A percentile compares a stretch with the other conserved stretches of the same genome.
Evolutionary conservation across 805 yeast species (phyloP).

Genomic region (Candida cerambycidarum): DNA sequence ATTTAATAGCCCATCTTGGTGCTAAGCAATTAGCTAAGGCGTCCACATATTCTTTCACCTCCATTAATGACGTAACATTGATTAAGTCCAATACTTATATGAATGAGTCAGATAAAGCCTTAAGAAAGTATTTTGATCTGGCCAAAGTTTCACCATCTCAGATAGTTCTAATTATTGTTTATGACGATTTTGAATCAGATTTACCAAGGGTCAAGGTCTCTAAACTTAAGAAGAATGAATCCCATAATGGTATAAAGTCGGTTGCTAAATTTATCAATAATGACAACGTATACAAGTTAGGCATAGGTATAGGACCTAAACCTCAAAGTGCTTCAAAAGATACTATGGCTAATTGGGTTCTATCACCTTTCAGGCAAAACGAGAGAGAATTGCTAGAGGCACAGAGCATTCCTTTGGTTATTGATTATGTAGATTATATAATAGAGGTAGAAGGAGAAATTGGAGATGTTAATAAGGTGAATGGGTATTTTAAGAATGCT

Average conservation of each 20-base stretch:
- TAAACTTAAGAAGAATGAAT: slow-evolving; percentile 34
- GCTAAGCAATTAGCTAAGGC: slow-evolving; percentile 30
- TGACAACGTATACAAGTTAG: slow-evolving; percentile 27
- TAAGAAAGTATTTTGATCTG: slow-evolving; percentile 23
- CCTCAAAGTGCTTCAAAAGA: slow-evolving; percentile 34
- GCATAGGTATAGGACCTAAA: slow-evolving; percentile 45
- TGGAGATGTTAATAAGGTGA: slow-evolving; percentile 28
- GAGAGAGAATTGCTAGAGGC: slow-evolving; percentile 22
- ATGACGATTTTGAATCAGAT: slow-evolving; percentile 40
- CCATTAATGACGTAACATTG: slow-evolving; percentile 23
- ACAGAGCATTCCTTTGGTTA: slow-evolving; percentile 15
- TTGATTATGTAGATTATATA: slow-evolving; percentile 23
- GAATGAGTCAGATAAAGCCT: slow-evolving; percentile 38
- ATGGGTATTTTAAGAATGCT: slow-evolving; percentile 17
- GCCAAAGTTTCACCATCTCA: slow-evolving; percentile 10
- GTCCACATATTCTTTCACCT: slow-evolving; percentile 28
- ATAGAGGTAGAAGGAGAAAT: slow-evolving; percentile 19
- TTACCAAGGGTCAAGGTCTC: slow-evolving; percentile 31
- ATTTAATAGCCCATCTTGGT: slow-evolving; percentile 24
- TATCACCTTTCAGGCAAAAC: slow-evolving; percentile 27
- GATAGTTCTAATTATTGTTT: slow-evolving; percentile 25
- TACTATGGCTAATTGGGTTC: slow-evolving; percentile 42
- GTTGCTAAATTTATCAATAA: slow-evolving; percentile 15
- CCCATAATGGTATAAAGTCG: slow-evolving; percentile 40
- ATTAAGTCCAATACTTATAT: slow-evolving; percentile 39